Base-by-base conservation (phyloP, 306 rosid genomes). In the Castanospermum australe region DNA sequence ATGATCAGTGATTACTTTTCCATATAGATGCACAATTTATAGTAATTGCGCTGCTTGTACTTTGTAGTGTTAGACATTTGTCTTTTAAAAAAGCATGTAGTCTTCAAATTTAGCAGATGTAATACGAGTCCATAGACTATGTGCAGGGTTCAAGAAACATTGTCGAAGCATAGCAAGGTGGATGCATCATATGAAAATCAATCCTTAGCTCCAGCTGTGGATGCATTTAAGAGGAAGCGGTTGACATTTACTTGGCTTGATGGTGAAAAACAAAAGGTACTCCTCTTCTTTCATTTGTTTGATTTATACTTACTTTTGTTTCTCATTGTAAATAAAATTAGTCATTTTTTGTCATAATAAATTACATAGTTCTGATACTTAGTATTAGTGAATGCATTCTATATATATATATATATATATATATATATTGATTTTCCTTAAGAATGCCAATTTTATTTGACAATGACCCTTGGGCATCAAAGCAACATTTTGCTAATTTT, bases 181-280 rank as follows among this genome's bases (percentile, higher is more conserved):
- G 83, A 85, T 56, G 24, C 76, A 68, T 78, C 73, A 15, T 81
- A 87, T 81, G 87, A 81, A 82, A 89, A 79, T 76, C 88, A 85
- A 76, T 59, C 86, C 52, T 64, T 76, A 60, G 77, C 87, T 76
- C 88, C 90, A 6, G 98, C 91, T 50, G 87, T 86, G 35, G 88
- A 44, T 55, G 97, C 94, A 4, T 71, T 87, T 61, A 82, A 79
- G 69, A 79, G 71, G 69, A 91, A 87, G 74, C 87, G 97, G 72
- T 75, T 95, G 86, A 88, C 99, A 72, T 90, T 95, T 86, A 78
- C 94, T 79, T 95, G 99, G 99, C 89, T 95, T 87, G 99, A 92
- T 42, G 97, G 99, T 72, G 97, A 91, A 87, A 90, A 84, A 55
- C 98, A 95, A 72, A 84, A 91, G 96, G 99, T 92, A 59, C 56